A percentile compares a stretch with the other conserved stretches of the same genome.
phyloP scores from a whole-genome alignment of 2,329 filamentous ascomycete species.

The Aulographum hederae region DNA sequence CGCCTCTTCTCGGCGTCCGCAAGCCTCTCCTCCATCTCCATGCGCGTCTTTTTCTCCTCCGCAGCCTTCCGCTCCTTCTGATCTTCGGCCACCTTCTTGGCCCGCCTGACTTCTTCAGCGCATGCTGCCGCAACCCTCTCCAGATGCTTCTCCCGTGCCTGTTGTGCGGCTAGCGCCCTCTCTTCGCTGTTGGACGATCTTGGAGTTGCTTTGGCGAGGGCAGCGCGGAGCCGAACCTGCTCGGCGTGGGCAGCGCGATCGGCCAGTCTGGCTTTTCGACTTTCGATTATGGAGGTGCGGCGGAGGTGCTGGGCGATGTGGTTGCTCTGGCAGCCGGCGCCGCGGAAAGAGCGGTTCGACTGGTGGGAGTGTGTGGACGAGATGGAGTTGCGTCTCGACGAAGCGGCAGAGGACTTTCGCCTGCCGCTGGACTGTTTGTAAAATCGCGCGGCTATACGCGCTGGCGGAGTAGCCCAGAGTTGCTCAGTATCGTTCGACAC shows the following conservation, averaged over 20 bases:
- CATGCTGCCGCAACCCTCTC: constrained; percentile 67
- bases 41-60: constrained; percentile 48
- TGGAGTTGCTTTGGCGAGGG: constrained; percentile 51
- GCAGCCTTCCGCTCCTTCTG: constrained; percentile 67
- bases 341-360: constrained; percentile 38
- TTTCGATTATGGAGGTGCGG: constrained; percentile 63
- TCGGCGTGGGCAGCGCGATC: constrained; percentile 69
- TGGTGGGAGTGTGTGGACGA: constrained; percentile 58
- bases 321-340: constrained; percentile 47
- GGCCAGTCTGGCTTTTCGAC: constrained; percentile 60
- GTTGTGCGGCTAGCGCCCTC: constrained; percentile 56
- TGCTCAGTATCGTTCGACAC: constrained; percentile 20
- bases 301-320: constrained; percentile 64
- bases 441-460: constrained; percentile 63
- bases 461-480: constrained; percentile 34
- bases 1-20: constrained; percentile 59
- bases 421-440: constrained; percentile 46
- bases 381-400: constrained; percentile 62
- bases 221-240: constrained; percentile 61
- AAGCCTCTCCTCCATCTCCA: constrained; percentile 64
- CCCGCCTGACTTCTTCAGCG: constrained; percentile 66
- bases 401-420: constrained; percentile 58
- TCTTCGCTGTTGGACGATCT: constrained; percentile 54
- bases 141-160: constrained; percentile 62
- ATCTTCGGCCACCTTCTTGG: constrained; percentile 65